These are phyloP conservation scores for Aspergillus tubingensis DNA, from an alignment of 2,329 filamentous ascomycete species.

Conservation along the genomic window DNA sequence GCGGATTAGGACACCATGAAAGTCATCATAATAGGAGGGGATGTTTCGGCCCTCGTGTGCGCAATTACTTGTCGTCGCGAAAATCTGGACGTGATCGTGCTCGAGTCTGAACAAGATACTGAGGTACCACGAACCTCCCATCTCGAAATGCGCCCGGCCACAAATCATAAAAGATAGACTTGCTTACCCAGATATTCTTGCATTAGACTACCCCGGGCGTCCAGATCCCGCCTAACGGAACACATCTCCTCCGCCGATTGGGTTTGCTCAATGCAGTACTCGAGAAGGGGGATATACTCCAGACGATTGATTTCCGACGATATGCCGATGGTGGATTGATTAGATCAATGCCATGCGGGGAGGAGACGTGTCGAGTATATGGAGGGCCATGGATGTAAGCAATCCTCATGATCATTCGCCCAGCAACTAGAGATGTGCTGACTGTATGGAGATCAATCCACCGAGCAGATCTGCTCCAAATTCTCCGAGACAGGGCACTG, in stretches of 20 bases:
- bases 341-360: slow-evolving; percentile 5
- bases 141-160: not conserved
- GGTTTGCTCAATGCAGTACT: not conserved
- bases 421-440: not conserved
- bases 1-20: not conserved
- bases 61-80: slow-evolving; percentile 5
- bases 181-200: not conserved
- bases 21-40: slow-evolving; percentile 2
- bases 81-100: not conserved
- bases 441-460: not conserved
- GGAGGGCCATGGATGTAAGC: slow-evolving; percentile 6
- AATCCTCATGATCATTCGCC: too few relatives aligned
- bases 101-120: not conserved
- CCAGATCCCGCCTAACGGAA: slow-evolving; percentile 9
- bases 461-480: not conserved
- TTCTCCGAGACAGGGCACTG: not conserved
- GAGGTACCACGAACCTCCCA: not conserved
- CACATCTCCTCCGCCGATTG: not conserved
- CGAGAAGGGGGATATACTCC: not conserved
- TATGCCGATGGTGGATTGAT: not conserved
- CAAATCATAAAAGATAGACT: not conserved
- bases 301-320: slow-evolving; percentile 4
- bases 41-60: not conserved
- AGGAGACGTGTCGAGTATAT: not conserved
- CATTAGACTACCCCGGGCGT: not conserved